Conservation (phyloP, 2,329 filamentous ascomycete genomes). For the Fusarium sp. region DNA sequence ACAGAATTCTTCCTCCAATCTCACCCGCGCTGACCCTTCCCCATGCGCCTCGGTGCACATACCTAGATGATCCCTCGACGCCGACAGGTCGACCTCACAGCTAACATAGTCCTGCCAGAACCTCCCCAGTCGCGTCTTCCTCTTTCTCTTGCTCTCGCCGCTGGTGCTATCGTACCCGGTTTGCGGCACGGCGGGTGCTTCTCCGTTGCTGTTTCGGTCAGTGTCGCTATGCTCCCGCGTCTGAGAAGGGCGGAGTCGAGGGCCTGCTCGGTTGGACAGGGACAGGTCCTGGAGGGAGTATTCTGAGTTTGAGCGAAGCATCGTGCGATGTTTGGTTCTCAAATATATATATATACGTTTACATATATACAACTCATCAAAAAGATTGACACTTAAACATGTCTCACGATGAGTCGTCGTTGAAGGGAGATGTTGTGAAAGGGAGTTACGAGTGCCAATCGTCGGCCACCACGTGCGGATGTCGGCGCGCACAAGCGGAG, state of each 20-base stretch:
- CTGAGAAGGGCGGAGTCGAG: background rate
- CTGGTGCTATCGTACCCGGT: slow-evolving; percentile 10
- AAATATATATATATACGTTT: background rate
- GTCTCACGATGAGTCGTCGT: background rate
- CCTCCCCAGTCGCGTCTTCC: slow-evolving; percentile 18
- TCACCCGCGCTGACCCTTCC: background rate
- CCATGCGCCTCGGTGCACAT: slow-evolving; percentile 21
- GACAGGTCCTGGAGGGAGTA: slow-evolving; percentile 45
- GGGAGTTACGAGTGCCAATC: slow-evolving; percentile 12
- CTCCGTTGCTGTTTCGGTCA: slow-evolving; percentile 31
- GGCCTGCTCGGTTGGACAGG: slow-evolving; percentile 13
- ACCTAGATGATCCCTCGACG: slow-evolving; percentile 48
- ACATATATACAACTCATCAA: background rate
- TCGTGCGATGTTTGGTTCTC: slow-evolving; percentile 1
- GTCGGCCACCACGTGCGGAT: slow-evolving; percentile 29
- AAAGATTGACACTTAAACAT: background rate
- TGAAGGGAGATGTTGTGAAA: background rate
- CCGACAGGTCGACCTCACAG: slow-evolving; percentile 45
- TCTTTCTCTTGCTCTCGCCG: slow-evolving; percentile 2
- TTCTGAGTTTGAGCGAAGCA: slow-evolving; percentile 33
- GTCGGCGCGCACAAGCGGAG: slow-evolving; percentile 23
- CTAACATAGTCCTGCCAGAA: slow-evolving; percentile 45
- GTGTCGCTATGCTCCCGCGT: background rate
- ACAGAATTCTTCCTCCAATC: slow-evolving; percentile 34
- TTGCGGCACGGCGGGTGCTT: slow-evolving; percentile 44